A percentile compares a stretch with the other conserved stretches of the same genome.
Evolutionary conservation across 2,329 filamentous ascomycete genomes (phyloP).

Genomic region (Aspergillus novoparasiticus): DNA sequence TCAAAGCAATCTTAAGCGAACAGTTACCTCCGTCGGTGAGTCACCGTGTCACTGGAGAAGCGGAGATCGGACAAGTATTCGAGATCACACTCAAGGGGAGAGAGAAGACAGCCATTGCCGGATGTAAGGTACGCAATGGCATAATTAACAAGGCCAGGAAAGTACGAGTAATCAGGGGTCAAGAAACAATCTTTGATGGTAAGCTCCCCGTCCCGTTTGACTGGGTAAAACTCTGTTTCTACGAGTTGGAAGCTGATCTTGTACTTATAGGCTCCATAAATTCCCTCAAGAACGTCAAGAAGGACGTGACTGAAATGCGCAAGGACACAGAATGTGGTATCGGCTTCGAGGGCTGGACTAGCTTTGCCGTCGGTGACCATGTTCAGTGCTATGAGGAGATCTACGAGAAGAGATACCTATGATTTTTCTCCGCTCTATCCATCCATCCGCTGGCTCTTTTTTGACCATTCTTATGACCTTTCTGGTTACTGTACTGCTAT

Average conservation of each 20-base stretch:
- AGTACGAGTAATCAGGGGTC: slow-evolving; percentile 71
- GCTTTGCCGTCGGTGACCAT: slow-evolving; percentile 77
- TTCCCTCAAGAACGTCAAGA: slow-evolving; percentile 89
- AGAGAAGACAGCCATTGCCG: slow-evolving; percentile 74
- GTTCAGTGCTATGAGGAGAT: slow-evolving; percentile 86
- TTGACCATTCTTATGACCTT: background rate
- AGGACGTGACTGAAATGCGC: slow-evolving; percentile 83
- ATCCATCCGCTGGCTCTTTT: background rate
- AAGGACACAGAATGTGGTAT: slow-evolving; percentile 96
- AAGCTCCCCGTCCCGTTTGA: slow-evolving; percentile 42
- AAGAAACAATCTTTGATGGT: slow-evolving; percentile 80
- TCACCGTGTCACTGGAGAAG: slow-evolving; percentile 79
- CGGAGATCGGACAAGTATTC: slow-evolving; percentile 81
- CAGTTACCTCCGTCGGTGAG: slow-evolving; percentile 68
- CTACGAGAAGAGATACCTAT: slow-evolving; percentile 65
- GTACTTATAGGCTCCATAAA: slow-evolving; percentile 66
- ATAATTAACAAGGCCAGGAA: slow-evolving; percentile 63
- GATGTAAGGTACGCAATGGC: slow-evolving; percentile 85
- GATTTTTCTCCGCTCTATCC: slow-evolving; percentile 9
- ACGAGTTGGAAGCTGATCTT: slow-evolving; percentile 12
- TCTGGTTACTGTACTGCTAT: slow-evolving; percentile 14
- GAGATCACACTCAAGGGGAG: slow-evolving; percentile 77
- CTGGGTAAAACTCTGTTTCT: slow-evolving; percentile 1
- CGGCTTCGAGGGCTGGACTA: slow-evolving; percentile 76
- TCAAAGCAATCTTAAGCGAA: slow-evolving; percentile 64